Evolutionary conservation across 1,284 basidiomycete species (phyloP), one percentile per base, ranked within the genome.

Genomic region (Rhodotorula sp.): DNA sequence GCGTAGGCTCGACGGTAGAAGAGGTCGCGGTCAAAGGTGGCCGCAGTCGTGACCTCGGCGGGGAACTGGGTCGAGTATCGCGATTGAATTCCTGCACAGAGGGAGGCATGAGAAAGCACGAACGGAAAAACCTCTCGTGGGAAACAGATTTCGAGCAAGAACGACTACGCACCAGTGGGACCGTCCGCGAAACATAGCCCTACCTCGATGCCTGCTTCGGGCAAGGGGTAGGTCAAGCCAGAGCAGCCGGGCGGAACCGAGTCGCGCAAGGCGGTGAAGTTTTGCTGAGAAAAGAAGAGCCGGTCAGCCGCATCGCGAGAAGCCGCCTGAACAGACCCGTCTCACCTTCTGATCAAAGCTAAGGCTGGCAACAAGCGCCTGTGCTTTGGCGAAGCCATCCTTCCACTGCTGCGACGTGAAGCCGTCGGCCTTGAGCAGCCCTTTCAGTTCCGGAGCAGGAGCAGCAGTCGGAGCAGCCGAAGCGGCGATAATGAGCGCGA

Each of bases 21-120:
- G 38, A 85, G 79, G 5, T 83, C 80, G 47, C 78, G 74, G 72
- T 83, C 81, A 72, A 83, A 86, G 1, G 84, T 83, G 15, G 84
- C 82, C 0, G 83, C 84, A 5, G 80, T 80, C 3, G 83, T 83
- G 67, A 84, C 81, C 57, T 80, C 82, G 23, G 83, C 81, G 1
- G 84, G 84, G 56, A 50, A 68, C 56, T 71, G 70, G 6, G 60
- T 59, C 19, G 43, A 50, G 66, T 68, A 71, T 6, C 63, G 60
- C 12, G 43, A 45, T 60, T 66, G 60, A 55, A 63, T 48, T 28
- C 70, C 66, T 28, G 50, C 12, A 12, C 2, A 2, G 1, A 12
- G 38, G 10, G 38, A 43, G 8, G 38, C 38, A 10, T 43, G 38
- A 34, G 34, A 2, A 28, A 28, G 28, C 2, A 28, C 28, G 28